These are phyloP conservation scores for Solanum paucissectum DNA, from an alignment of 257 asterid genomes.

Conservation along the genomic window DNA sequence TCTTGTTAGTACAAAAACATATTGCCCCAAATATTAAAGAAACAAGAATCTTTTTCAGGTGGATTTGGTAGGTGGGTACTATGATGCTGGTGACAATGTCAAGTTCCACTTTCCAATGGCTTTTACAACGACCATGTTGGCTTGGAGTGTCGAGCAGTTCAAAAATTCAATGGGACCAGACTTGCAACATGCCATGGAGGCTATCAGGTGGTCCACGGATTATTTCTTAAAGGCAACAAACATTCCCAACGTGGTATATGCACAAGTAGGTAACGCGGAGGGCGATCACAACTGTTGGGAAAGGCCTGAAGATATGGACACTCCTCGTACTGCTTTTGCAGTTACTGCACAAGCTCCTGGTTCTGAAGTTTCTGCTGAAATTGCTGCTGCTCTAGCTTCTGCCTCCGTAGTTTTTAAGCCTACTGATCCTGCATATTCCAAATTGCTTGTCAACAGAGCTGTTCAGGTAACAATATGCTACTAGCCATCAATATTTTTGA, in stretches of 20 bases:
- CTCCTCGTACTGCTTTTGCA: constrained; percentile 39
- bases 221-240: constrained; percentile 66
- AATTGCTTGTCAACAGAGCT: constrained; percentile 38
- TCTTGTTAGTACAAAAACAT: not conserved
- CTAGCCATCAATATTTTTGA: not conserved
- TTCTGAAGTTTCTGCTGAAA: constrained; percentile 85
- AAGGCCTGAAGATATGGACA: constrained; percentile 92
- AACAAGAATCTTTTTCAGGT: constrained; percentile 24
- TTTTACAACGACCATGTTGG: constrained; percentile 66
- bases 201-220: constrained; percentile 81
- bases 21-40: not conserved
- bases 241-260: constrained; percentile 54
- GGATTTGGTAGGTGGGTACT: constrained; percentile 78
- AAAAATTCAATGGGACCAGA: constrained; percentile 50
- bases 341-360: constrained; percentile 64
- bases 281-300: constrained; percentile 78
- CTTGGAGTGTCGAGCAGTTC: constrained; percentile 65
- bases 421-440: constrained; percentile 42
- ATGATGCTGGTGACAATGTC: constrained; percentile 92
- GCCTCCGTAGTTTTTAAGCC: constrained; percentile 62
- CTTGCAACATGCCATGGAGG: constrained; percentile 25
- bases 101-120: constrained; percentile 88
- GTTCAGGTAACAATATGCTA: constrained; percentile 12
- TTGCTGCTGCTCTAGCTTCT: constrained; percentile 80
- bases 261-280: constrained; percentile 70